Conservation (phyloP, 1,139 yeast genomes). For the Sporopachydermia cereana region DNA sequence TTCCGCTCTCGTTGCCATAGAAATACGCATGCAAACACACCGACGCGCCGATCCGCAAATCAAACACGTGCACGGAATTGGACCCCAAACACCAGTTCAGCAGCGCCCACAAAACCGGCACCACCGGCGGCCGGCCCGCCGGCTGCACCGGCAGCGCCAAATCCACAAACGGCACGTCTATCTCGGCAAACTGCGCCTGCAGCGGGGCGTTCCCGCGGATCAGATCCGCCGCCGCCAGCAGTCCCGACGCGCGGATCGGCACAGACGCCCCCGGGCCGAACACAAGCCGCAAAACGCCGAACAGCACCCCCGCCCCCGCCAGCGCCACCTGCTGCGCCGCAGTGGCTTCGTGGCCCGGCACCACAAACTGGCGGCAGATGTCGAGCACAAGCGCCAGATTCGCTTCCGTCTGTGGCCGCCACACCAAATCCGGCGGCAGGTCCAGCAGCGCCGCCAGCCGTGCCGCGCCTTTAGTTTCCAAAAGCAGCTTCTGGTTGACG, state of each 20-base stretch:
- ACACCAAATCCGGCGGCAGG: constrained; percentile 30
- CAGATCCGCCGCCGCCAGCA: constrained; percentile 67
- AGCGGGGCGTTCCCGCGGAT: constrained; percentile 51
- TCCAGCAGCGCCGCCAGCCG: constrained; percentile 45
- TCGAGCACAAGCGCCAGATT: constrained; percentile 60
- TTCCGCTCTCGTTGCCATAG: constrained; percentile 50
- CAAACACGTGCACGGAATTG: constrained; percentile 77
- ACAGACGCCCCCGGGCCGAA: constrained; percentile 54
- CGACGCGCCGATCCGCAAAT: constrained; percentile 63
- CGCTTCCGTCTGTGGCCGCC: constrained; percentile 64
- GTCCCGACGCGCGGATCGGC: constrained; percentile 50
- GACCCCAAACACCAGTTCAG: constrained; percentile 71
- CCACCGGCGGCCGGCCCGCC: constrained; percentile 19
- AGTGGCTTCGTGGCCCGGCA: constrained; percentile 42
- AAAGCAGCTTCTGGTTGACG: constrained; percentile 78
- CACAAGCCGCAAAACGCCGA: constrained; percentile 54
- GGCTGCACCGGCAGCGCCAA: constrained; percentile 49
- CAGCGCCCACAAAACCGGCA: constrained; percentile 67
- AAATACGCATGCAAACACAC: constrained; percentile 59
- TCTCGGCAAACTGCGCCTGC: constrained; percentile 60
- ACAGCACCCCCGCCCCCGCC: constrained; percentile 50
- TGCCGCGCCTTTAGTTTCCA: constrained; percentile 74
- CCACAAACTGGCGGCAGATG: constrained; percentile 61
- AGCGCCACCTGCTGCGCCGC: constrained; percentile 47
- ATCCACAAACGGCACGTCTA: constrained; percentile 88